phyloP scores from a whole-genome alignment of 805 yeast genomes.

The Wickerhamomyces ciferrii region DNA sequence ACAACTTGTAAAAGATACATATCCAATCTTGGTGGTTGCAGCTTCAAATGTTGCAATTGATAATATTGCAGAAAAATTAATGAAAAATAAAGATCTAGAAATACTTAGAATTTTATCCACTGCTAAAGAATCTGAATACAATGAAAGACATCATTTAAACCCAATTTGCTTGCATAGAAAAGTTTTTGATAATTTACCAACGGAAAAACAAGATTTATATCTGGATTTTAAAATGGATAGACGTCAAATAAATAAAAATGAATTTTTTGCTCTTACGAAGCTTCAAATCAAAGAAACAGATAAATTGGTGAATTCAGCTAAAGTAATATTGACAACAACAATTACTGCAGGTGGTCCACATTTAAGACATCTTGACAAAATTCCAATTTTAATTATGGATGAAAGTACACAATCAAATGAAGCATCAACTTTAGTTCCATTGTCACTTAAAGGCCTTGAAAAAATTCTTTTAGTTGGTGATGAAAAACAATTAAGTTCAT shows the following conservation, averaged over 20 bases:
- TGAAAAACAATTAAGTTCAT: conserved; percentile 69
- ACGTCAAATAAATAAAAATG: too few species aligned
- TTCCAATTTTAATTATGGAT: conserved; percentile 71
- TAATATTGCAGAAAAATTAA: conserved; percentile 65
- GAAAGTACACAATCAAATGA: conserved; percentile 77
- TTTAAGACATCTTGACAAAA: conserved; percentile 53
- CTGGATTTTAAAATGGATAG: too few species aligned
- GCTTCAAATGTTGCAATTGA: conserved; percentile 75
- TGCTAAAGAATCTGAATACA: conserved; percentile 59
- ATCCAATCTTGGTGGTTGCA: conserved; percentile 68
- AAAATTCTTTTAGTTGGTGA: conserved; percentile 73
- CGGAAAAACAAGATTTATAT: conserved; percentile 36
- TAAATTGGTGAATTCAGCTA: conserved; percentile 54
- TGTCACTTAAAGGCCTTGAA: conserved; percentile 62
- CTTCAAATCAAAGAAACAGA: too few species aligned
- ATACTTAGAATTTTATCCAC: conserved; percentile 54
- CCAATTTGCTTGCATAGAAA: conserved; percentile 62
- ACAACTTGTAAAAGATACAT: conserved; percentile 50
- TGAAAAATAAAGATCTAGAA: conserved; percentile 41
- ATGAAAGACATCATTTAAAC: conserved; percentile 48
- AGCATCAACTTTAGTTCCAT: conserved; percentile 64
- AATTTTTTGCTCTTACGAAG: too few species aligned
- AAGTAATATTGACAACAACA: conserved; percentile 67
- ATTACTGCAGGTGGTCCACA: conserved; percentile 68
- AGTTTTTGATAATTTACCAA: conserved; percentile 44